Conservation (phyloP, 768 basidiomycete species). For the Leccinellum rugosiceps region DNA sequence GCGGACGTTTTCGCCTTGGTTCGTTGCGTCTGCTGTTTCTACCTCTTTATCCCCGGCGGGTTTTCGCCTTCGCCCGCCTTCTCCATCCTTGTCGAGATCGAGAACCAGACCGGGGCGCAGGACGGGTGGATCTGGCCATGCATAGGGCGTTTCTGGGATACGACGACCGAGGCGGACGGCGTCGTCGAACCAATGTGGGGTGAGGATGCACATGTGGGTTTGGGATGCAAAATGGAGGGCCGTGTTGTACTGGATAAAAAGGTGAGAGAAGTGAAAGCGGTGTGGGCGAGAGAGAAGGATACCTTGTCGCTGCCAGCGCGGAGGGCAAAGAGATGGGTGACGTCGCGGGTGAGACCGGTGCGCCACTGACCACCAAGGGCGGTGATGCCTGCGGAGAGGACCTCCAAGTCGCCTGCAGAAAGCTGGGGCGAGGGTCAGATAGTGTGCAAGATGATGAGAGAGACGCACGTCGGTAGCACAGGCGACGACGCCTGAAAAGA, state of each 20-base stretch:
- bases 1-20: slow-evolving; percentile 34
- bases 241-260: slow-evolving; percentile 35
- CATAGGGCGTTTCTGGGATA: slow-evolving; percentile 53
- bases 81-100: slow-evolving; percentile 14
- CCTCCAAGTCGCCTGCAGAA: slow-evolving; percentile 62
- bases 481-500: slow-evolving; percentile 82
- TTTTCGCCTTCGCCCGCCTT: slow-evolving; percentile 23
- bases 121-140: slow-evolving; percentile 71
- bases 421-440: slow-evolving; percentile 37
- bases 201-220: slow-evolving; percentile 63
- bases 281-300: neutral
- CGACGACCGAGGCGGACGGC: slow-evolving; percentile 54
- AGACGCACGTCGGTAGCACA: slow-evolving; percentile 61
- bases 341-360: slow-evolving; percentile 70
- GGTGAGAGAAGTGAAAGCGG: neutral
- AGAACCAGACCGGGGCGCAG: slow-evolving; percentile 30
- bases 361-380: slow-evolving; percentile 84
- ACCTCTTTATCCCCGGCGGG: slow-evolving; percentile 23
- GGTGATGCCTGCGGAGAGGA: slow-evolving; percentile 67
- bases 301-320: slow-evolving; percentile 45
- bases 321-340: slow-evolving; percentile 81
- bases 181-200: slow-evolving; percentile 94
- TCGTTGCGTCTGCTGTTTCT: slow-evolving; percentile 14
- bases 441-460: neutral
- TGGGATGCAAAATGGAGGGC: slow-evolving; percentile 56